These are phyloP conservation scores for Ascochyta lentis DNA, from an alignment of 2,329 filamentous ascomycete genomes.

Conservation along the genomic window DNA sequence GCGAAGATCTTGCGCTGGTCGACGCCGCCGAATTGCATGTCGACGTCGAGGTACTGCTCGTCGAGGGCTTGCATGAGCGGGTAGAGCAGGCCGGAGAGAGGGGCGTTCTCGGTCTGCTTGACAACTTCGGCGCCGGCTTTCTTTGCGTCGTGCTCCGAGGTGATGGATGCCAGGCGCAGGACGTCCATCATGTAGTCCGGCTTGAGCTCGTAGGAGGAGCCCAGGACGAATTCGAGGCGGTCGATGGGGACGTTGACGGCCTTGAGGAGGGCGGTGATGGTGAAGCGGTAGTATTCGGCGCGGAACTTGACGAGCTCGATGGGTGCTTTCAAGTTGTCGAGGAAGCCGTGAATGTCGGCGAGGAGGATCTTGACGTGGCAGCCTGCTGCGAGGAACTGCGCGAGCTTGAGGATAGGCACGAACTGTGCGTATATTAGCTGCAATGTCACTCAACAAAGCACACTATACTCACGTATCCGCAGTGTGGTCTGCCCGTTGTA, in stretches of 20 bases:
- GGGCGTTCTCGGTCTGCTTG: conserved; percentile 83
- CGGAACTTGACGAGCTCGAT: conserved; percentile 85
- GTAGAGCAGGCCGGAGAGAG: conserved; percentile 78
- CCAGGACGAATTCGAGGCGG: conserved; percentile 82
- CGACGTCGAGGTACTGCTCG: conserved; percentile 80
- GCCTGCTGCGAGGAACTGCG: conserved; percentile 82
- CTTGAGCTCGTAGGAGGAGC: conserved; percentile 78
- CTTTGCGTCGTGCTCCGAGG: conserved; percentile 81
- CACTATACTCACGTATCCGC: conserved; percentile 68
- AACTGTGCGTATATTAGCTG: conserved; percentile 54
- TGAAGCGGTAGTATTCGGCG: conserved; percentile 80
- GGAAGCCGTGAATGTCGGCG: conserved; percentile 70
- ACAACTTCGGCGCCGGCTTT: conserved; percentile 93
- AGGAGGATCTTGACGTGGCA: conserved; percentile 83
- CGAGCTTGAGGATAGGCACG: conserved; percentile 86
- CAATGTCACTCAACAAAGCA: background rate
- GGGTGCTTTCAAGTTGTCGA: conserved; percentile 85
- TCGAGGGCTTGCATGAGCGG: conserved; percentile 89
- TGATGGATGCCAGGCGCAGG: conserved; percentile 74
- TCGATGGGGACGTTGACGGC: conserved; percentile 80
- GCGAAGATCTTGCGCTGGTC: conserved; percentile 93
- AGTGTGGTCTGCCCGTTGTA: conserved; percentile 86
- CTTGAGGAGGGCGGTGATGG: conserved; percentile 76
- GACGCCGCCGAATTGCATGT: conserved; percentile 79
- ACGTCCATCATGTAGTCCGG: conserved; percentile 84